Evolutionary conservation across 495 filamentous ascomycete species (phyloP).

Genomic region (Podospora anserina): DNA sequence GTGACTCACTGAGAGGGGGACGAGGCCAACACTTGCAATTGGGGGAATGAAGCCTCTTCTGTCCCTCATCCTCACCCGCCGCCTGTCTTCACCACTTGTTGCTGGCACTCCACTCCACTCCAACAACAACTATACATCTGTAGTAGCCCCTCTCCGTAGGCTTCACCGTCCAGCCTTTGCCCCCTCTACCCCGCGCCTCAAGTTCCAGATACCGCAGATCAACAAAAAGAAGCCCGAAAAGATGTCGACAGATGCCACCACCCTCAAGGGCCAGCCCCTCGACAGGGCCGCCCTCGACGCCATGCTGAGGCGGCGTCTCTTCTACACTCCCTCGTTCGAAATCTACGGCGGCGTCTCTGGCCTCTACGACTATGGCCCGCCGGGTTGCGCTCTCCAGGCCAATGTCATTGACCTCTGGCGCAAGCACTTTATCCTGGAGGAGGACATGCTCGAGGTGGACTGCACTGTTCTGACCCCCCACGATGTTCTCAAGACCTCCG

Average conservation of each 20-base stretch:
- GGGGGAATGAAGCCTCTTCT: not conserved
- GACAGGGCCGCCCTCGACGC: constrained; percentile 77
- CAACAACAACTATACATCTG: constrained; percentile 1
- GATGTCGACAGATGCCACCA: constrained; percentile 55
- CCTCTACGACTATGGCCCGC: constrained; percentile 82
- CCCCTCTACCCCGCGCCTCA: constrained; percentile 21
- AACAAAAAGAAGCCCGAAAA: constrained; percentile 43
- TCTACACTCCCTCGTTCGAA: constrained; percentile 94
- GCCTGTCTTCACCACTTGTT: constrained; percentile 26
- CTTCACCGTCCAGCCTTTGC: constrained; percentile 21
- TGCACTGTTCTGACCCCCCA: constrained; percentile 82
- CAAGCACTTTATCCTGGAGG: constrained; percentile 84
- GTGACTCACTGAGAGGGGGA: not conserved
- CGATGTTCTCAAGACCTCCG: constrained; percentile 90
- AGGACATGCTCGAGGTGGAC: constrained; percentile 89
- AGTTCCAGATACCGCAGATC: constrained; percentile 5
- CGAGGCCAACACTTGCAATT: not conserved
- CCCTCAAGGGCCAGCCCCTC: constrained; percentile 83
- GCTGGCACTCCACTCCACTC: constrained; percentile 24
- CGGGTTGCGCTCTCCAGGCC: constrained; percentile 72
- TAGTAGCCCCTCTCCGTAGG: constrained; percentile 13
- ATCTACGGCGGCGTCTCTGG: constrained; percentile 86
- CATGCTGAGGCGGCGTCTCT: constrained; percentile 80
- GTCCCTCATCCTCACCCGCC: constrained; percentile 17
- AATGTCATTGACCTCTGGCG: constrained; percentile 91